These are phyloP conservation scores for Odonthalia washingtoniensis DNA, from an alignment of 31 red algal genomes.

Conservation along the genomic window DNA sequence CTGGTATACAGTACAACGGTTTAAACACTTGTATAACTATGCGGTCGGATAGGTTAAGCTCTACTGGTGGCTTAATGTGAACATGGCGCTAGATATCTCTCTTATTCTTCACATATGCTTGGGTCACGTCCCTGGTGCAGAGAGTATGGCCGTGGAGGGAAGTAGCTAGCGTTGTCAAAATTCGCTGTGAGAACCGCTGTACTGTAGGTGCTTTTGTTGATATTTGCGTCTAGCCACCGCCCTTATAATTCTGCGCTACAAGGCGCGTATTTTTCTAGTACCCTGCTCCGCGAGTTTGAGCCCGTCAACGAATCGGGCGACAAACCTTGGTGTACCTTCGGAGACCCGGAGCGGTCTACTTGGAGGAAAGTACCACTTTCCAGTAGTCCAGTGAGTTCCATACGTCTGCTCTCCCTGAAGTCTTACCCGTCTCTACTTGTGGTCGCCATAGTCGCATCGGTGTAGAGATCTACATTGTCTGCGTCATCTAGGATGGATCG, in stretches of 20 bases:
- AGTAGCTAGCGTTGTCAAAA: slow-evolving; percentile 2
- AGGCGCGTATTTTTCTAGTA: slow-evolving; percentile 3
- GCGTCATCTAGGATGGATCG: too few relatives aligned
- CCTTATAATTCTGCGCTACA: not conserved
- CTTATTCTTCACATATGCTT: slow-evolving; percentile 14
- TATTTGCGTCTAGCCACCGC: not conserved
- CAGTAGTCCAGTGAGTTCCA: too few relatives aligned
- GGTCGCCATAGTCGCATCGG: too few relatives aligned
- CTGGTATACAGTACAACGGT: slow-evolving; percentile 21
- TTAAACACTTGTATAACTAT: not conserved
- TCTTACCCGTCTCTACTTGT: too few relatives aligned
- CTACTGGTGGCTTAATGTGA: not conserved
- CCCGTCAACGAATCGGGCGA: too few relatives aligned
- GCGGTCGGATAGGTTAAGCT: not conserved
- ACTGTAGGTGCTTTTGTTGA: slow-evolving; percentile 9
- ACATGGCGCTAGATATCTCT: not conserved
- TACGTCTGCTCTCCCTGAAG: too few relatives aligned
- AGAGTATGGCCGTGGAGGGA: not conserved
- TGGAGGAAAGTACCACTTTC: too few relatives aligned
- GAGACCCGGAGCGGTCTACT: too few relatives aligned
- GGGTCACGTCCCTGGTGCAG: not conserved
- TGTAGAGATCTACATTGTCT: too few relatives aligned
- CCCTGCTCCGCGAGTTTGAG: not conserved
- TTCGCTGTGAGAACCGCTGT: not conserved
- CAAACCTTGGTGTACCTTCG: too few relatives aligned